Conservation (phyloP, 2,329 filamentous ascomycete genomes). For the Xylariales sp. region DNA sequence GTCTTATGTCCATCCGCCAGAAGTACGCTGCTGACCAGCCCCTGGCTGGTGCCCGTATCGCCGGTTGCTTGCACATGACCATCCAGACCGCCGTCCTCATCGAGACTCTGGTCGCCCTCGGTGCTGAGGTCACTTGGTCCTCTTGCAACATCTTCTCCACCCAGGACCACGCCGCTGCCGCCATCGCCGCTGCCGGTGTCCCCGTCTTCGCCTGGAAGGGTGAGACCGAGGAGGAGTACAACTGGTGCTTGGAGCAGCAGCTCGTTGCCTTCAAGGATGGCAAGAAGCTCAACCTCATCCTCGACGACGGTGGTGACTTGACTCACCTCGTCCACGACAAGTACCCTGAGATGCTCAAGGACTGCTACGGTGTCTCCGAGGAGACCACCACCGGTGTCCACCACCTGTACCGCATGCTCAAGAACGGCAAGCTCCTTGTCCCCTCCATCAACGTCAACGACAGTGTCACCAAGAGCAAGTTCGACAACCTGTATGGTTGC, state of each 20-base stretch:
- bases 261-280: slow-evolving; percentile 93
- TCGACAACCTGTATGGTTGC: slow-evolving; percentile 99
- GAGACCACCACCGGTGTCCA: slow-evolving; percentile 99
- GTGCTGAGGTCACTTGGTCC: slow-evolving; percentile 98
- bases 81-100: slow-evolving; percentile 99
- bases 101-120: slow-evolving; percentile 90
- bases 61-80: slow-evolving; percentile 98
- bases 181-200: slow-evolving; percentile 89
- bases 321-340: slow-evolving; percentile 95
- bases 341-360: slow-evolving; percentile 97
- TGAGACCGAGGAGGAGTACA: slow-evolving; percentile 99
- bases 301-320: slow-evolving; percentile 96
- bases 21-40: slow-evolving; percentile 95
- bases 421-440: slow-evolving; percentile 82
- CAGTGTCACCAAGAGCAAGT: slow-evolving; percentile 99
- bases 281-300: slow-evolving; percentile 96
- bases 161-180: slow-evolving; percentile 95
- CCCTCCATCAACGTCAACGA: slow-evolving; percentile 99
- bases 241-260: slow-evolving; percentile 99
- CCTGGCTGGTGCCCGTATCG: slow-evolving; percentile 89
- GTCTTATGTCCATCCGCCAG: slow-evolving; percentile 88
- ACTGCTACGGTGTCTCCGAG: slow-evolving; percentile 97
- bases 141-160: slow-evolving; percentile 99
- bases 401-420: slow-evolving; percentile 98
- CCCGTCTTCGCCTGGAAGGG: slow-evolving; percentile 78